These are phyloP conservation scores for Chloridella minuta DNA, from an alignment of 352 stramenopile species.

Conservation along the genomic window DNA sequence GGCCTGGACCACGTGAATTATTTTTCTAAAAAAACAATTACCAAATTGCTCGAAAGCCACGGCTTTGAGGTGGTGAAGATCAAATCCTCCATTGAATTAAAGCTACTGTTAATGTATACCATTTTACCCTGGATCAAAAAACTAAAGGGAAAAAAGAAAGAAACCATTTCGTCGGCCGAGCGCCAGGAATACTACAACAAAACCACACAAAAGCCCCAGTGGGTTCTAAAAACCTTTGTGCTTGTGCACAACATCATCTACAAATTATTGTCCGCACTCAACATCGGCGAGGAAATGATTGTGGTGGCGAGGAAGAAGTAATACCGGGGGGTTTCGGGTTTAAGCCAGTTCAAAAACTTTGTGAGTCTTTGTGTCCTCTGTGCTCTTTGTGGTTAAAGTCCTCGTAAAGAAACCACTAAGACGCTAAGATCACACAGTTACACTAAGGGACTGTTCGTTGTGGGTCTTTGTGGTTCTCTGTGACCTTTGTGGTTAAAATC, in stretches of 20 bases:
- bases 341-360: no score
- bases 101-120: not conserved
- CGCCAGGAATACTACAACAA: not conserved
- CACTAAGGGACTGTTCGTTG: no score
- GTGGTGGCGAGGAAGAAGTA: not conserved
- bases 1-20: not conserved
- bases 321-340: no score
- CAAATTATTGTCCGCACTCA: not conserved
- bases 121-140: not conserved
- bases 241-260: conserved; percentile 5
- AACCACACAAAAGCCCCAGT: not conserved
- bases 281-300: not conserved
- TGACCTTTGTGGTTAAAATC: no score
- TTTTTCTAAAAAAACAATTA: not conserved
- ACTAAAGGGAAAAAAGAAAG: not conserved
- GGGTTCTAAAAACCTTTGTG: not conserved
- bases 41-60: not conserved
- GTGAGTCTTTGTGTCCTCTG: no score
- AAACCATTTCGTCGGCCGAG: not conserved
- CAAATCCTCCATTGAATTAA: not conserved
- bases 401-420: no score
- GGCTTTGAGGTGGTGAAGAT: not conserved
- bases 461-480: no score
- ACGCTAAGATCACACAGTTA: no score
- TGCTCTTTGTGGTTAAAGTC: no score